A percentile compares a stretch with the other conserved stretches of the same genome.
These are phyloP conservation scores for Malania oleifera DNA, from an alignment of 164 flowering plant genomes.

Conservation along the genomic window DNA sequence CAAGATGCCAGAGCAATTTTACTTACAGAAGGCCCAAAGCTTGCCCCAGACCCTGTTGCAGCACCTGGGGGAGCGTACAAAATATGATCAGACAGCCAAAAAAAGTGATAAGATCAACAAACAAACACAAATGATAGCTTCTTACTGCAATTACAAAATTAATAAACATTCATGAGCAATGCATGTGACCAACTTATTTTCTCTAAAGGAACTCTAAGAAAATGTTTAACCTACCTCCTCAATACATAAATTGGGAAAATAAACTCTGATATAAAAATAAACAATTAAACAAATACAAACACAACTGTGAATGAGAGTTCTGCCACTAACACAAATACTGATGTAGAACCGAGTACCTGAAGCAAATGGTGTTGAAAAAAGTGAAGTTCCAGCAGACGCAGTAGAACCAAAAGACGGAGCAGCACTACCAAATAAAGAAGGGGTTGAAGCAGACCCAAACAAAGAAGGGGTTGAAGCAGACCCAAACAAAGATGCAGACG, in stretches of 20 bases:
- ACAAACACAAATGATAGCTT: not conserved
- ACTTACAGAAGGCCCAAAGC: conserved; percentile 84
- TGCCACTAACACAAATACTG: too few relatives aligned
- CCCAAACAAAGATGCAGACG: conserved; percentile 51
- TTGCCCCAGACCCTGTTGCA: conserved; percentile 68
- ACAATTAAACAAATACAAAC: too few relatives aligned
- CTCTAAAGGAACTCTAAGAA: too few relatives aligned
- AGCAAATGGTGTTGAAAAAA: conserved; percentile 57
- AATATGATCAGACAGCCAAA: not conserved
- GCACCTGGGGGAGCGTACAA: conserved; percentile 43
- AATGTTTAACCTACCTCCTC: too few relatives aligned
- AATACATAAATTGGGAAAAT: too few relatives aligned
- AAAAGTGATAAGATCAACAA: too few relatives aligned
- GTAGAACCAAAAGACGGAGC: conserved; percentile 52
- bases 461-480: conserved; percentile 51
- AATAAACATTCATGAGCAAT: too few relatives aligned
- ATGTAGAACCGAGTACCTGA: conserved; percentile 54
- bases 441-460: conserved; percentile 51
- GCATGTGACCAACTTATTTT: too few relatives aligned
- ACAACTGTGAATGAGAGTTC: too few relatives aligned
- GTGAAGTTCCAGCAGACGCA: conserved; percentile 37
- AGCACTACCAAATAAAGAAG: conserved; percentile 44
- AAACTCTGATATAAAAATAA: too few relatives aligned
- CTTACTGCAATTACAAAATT: too few relatives aligned
- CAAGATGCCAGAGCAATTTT: conserved; percentile 9